Evolutionary conservation across 163 green algal species (phyloP), one percentile per base, ranked within the genome.

Genomic region (Scenedesmus sp.): DNA sequence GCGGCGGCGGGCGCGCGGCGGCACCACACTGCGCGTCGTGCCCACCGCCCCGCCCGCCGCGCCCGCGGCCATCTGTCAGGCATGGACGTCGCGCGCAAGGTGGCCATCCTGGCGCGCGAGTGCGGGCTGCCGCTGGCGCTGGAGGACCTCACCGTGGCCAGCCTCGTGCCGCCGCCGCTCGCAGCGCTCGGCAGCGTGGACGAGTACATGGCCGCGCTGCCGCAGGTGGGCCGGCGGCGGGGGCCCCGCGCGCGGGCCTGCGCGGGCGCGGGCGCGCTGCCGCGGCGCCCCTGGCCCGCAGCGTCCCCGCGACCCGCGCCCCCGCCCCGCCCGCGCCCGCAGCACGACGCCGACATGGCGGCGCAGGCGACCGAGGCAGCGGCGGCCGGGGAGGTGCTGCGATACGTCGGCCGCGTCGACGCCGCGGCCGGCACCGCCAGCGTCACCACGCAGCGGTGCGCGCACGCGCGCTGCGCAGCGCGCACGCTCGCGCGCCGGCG

Each of bases 11-110:
- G n/a, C n/a, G n/a, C n/a, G n/a, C n/a, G n/a, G n/a, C n/a, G n/a
- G n/a, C n/a, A 86, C 33, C 42, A 6, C 26, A 26, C 58, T 6
- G 26, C 58, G 18, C 13, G 15, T 31, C 17, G 5, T 14, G 14
- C 45, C 45, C 45, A 53, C 45, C 45, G 14, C 45, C 45, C 45
- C 45, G 13, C 45, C 45, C 45, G 76, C 82, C 34, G n/a, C n/a
- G n/a, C n/a, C n/a, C n/a, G n/a, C n/a, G n/a, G n/a, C n/a, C n/a
- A n/a, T n/a, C n/a, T n/a, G n/a, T n/a, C n/a, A n/a, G 94, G 96
- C 44, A 97, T 91, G 62, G 96, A 99, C 76, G 96, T 99, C 22
- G 96, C 95, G 1, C 83, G 96, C 31, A 99, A 99, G 87, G 94
- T 97, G 60, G 69, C 83, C 66, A 96, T 94, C 77, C 83, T 97